A percentile compares a stretch with the other conserved stretches of the same genome.
phyloP scores from a whole-genome alignment of 2,329 filamentous ascomycete genomes.

The Cladosporium sp. region DNA sequence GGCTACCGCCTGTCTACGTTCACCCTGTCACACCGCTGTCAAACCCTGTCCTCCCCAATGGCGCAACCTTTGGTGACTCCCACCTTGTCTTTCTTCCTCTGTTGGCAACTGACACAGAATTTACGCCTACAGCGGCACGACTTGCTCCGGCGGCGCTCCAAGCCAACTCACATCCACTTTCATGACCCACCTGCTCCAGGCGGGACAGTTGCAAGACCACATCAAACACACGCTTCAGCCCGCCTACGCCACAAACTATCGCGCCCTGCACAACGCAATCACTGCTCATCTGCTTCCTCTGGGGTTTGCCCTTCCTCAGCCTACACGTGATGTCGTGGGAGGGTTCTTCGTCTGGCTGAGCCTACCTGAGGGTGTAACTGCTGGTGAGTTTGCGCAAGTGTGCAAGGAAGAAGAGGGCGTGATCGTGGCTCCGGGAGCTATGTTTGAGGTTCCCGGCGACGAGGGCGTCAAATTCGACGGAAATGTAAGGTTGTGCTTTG shows the following conservation, averaged over 20 bases:
- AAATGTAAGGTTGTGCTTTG: slow-evolving; percentile 67
- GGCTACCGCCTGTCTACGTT: too few species aligned
- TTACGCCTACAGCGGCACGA: slow-evolving; percentile 51
- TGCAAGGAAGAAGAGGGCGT: slow-evolving; percentile 65
- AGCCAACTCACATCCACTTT: slow-evolving; percentile 61
- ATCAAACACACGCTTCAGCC: slow-evolving; percentile 57
- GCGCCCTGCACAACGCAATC: slow-evolving; percentile 60
- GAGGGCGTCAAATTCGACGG: slow-evolving; percentile 56
- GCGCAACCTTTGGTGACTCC: neutral
- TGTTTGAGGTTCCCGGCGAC: slow-evolving; percentile 62
- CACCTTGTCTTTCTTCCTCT: neutral
- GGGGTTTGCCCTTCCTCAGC: slow-evolving; percentile 54
- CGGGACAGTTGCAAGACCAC: slow-evolving; percentile 54
- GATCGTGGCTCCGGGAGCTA: slow-evolving; percentile 65
- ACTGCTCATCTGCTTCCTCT: slow-evolving; percentile 60
- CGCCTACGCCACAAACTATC: slow-evolving; percentile 55
- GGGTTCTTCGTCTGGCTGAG: slow-evolving; percentile 86
- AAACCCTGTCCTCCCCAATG: neutral
- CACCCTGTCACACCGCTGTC: neutral
- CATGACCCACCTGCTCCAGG: slow-evolving; percentile 55
- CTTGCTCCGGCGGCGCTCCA: slow-evolving; percentile 59
- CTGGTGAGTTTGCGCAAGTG: slow-evolving; percentile 55
- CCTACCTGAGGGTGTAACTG: slow-evolving; percentile 57
- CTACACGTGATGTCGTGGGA: slow-evolving; percentile 58
- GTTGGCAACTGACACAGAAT: slow-evolving; percentile 4